Evolutionary conservation across 148 eudicot genomes (phyloP), one percentile per base, ranked within the genome.

Genomic region (Rhododendron henanense): DNA sequence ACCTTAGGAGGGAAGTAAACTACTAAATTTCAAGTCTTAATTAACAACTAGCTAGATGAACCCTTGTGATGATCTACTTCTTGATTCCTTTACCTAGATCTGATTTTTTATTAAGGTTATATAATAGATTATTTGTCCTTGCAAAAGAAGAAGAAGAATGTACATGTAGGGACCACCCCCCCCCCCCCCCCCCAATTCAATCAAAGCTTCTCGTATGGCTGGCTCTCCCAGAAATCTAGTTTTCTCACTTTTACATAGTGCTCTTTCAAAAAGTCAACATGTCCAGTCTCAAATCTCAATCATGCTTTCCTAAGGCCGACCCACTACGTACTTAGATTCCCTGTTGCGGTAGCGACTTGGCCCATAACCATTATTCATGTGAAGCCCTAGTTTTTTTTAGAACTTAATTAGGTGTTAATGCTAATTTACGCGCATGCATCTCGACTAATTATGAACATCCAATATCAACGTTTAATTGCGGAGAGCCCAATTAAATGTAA

Each of bases 171-270:
- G 81, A 31, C 31, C 0, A 28, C 31, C n/a, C n/a, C n/a, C 31
- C 31, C 31, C 31, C 31, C 31, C 31, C 31, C 78, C 78, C 47
- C 47, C 16, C 48, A 41, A 41, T 41, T 77, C 25, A 41, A 77
- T 75, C 80, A 77, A 41, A 41, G 41, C 6, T 6, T 8, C 50
- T 37, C 23, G 5, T 75, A 55, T 55, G 45, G 78, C 19, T 41
- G 45, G 45, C 8, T 41, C 47, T 75, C 77, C 78, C 39, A 15
- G 16, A 75, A 18, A 6, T 73, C 19, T 75, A 41, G 9, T 75
- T 35, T 75, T 41, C 78, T 21, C 80, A 44, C 81, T 78, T 78
- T 78, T 78, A 0, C 16, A n/a, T 78, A 78, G 81, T 78, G 81
- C 53, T 78, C 81, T n/a, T 78, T n/a, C 53, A 2, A 23, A 10